Evolutionary conservation across 106 monocot genomes (phyloP).

Genomic region (Allium sativum): DNA sequence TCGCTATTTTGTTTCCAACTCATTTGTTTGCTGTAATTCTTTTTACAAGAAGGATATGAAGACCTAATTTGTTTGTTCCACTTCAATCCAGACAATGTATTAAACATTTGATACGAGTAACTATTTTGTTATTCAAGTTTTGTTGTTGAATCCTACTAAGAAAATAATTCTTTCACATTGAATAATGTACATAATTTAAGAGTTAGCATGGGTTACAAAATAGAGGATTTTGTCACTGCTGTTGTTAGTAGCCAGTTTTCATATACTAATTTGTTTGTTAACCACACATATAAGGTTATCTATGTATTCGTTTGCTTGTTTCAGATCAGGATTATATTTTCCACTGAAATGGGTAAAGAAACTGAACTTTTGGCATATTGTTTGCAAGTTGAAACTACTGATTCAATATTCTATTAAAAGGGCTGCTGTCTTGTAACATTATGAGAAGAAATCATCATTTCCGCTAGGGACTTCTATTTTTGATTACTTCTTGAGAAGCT

Average conservation of each 20-base stretch:
- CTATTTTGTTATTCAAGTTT: slow-evolving; percentile 76
- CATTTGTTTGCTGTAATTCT: slow-evolving; percentile 9
- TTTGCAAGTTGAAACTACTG: no score
- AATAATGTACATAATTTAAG: slow-evolving; percentile 18
- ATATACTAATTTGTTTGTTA: no score
- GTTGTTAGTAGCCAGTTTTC: slow-evolving; percentile 77
- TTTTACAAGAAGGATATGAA: neutral
- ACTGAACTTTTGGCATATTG: no score
- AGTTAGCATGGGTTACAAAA: slow-evolving; percentile 27
- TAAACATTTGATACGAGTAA: slow-evolving; percentile 76
- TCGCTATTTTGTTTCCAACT: slow-evolving; percentile 71
- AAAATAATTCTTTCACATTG: slow-evolving; percentile 14
- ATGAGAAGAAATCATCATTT: no score
- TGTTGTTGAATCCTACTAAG: slow-evolving; percentile 58
- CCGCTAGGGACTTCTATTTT: no score
- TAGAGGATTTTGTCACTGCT: slow-evolving; percentile 69
- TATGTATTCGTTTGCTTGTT: no score
- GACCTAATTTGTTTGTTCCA: slow-evolving; percentile 5
- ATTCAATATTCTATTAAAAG: no score
- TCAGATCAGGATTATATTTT: no score
- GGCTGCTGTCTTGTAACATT: no score
- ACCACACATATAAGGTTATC: no score
- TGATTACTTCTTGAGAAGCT: no score
- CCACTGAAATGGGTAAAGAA: no score
- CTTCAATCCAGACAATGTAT: slow-evolving; percentile 65